These are phyloP conservation scores for Cucumis hystrix DNA, from an alignment of 306 rosid genomes.

Conservation along the genomic window DNA sequence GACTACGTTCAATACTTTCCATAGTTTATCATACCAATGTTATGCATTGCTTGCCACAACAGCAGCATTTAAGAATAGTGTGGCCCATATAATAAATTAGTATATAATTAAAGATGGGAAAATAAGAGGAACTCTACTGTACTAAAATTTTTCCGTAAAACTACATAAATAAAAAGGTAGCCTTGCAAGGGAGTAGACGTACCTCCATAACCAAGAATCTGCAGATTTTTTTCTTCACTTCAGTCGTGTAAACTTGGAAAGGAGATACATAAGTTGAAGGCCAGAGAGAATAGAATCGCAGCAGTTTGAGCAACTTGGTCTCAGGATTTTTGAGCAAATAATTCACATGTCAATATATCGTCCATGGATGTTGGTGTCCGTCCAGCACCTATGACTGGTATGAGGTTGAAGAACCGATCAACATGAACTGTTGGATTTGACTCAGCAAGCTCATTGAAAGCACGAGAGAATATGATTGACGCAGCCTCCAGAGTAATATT, in stretches of 20 bases:
- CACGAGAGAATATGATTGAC: conserved; percentile 33
- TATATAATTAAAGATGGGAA: neutral
- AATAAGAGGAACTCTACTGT: neutral
- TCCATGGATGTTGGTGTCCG: conserved; percentile 45
- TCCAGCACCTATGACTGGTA: conserved; percentile 77
- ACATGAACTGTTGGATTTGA: conserved; percentile 18
- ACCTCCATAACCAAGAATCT: neutral
- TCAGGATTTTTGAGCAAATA: conserved; percentile 53
- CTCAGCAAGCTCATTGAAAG: conserved; percentile 44
- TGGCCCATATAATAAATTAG: neutral
- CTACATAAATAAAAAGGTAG: neutral
- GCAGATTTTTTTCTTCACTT: neutral
- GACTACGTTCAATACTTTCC: neutral
- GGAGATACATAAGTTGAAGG: neutral
- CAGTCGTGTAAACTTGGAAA: neutral
- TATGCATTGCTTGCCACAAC: neutral
- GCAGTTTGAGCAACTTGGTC: neutral
- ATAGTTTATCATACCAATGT: neutral
- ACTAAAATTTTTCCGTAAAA: neutral
- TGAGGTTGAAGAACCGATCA: conserved; percentile 65
- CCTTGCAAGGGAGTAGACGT: neutral
- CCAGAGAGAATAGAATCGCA: neutral
- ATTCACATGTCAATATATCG: conserved; percentile 61
- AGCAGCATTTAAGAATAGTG: neutral
- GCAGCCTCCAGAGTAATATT: conserved; percentile 32